Evolutionary conservation across 2,329 filamentous ascomycete genomes (phyloP).

Genomic region (Diaporthe vaccinii): DNA sequence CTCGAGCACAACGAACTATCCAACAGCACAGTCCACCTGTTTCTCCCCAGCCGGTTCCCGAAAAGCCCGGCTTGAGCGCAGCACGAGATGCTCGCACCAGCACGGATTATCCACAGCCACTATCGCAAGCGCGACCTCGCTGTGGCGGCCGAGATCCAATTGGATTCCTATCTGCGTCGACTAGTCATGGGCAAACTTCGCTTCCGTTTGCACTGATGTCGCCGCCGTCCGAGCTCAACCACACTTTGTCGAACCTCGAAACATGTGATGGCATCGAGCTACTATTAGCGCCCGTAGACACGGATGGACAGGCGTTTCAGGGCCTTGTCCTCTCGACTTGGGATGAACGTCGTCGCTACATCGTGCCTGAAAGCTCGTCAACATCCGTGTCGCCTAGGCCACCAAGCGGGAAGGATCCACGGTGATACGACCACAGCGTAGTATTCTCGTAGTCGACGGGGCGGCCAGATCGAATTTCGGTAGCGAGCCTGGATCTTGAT

Average conservation of each 20-base stretch:
- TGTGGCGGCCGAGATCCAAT: background rate
- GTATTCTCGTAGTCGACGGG: background rate
- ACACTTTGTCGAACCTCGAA: background rate
- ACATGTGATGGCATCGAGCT: conserved; percentile 25
- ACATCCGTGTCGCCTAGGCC: conserved; percentile 4
- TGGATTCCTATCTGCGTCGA: conserved; percentile 1
- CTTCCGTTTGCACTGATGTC: conserved; percentile 22
- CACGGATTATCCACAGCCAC: conserved; percentile 1
- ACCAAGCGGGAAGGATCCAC: conserved; percentile 16
- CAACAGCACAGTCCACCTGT: conserved; percentile 13
- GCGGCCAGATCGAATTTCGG: conserved; percentile 19
- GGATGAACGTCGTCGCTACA: conserved; percentile 23
- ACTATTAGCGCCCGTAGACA: background rate
- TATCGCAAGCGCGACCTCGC: background rate
- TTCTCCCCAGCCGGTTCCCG: conserved; percentile 8
- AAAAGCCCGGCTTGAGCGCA: background rate
- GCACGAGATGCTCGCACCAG: background rate
- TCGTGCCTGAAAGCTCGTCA: conserved; percentile 24
- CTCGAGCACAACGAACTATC: conserved; percentile 13
- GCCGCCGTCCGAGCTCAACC: conserved; percentile 28
- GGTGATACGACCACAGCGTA: conserved; percentile 14
- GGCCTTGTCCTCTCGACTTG: background rate
- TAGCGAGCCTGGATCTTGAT: conserved; percentile 26
- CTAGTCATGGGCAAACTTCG: conserved; percentile 16
- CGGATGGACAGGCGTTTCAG: conserved; percentile 14